Evolutionary conservation across 2,329 filamentous ascomycete species (phyloP).

Genomic region (Colletotrichum trifolii): DNA sequence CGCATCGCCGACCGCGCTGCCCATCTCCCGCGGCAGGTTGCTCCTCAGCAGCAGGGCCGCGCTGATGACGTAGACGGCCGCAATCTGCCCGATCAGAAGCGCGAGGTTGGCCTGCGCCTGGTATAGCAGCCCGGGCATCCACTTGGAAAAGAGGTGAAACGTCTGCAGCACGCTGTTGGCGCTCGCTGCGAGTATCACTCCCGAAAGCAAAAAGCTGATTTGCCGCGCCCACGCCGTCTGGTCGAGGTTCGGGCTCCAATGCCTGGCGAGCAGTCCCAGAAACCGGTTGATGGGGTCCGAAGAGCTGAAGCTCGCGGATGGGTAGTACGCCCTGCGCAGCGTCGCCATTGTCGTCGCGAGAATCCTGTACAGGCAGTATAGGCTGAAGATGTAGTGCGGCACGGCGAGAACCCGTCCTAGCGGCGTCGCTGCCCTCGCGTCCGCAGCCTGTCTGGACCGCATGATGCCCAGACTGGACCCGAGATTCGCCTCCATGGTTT

Average conservation of each 20-base stretch:
- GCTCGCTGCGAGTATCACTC: conserved; percentile 83
- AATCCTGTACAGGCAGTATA: conserved; percentile 89
- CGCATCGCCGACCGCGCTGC: conserved; percentile 80
- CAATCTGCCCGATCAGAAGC: conserved; percentile 82
- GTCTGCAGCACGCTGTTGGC: conserved; percentile 89
- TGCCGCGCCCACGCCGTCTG: conserved; percentile 85
- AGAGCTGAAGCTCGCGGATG: conserved; percentile 65
- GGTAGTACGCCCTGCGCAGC: conserved; percentile 67
- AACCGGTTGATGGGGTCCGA: conserved; percentile 88
- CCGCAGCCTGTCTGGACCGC: conserved; percentile 70
- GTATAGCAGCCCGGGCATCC: conserved; percentile 76
- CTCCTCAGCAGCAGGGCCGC: conserved; percentile 81
- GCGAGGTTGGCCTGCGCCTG: conserved; percentile 83
- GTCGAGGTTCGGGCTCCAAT: conserved; percentile 86
- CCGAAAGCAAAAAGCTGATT: conserved; percentile 85
- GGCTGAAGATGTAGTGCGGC: conserved; percentile 75
- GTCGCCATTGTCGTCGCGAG: conserved; percentile 76
- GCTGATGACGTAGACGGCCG: conserved; percentile 86
- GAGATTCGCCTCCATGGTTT: conserved; percentile 81
- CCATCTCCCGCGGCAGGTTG: conserved; percentile 81
- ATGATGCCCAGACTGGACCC: conserved; percentile 73
- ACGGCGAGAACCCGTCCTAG: conserved; percentile 72
- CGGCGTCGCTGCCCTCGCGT: conserved; percentile 74
- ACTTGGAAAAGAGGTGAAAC: conserved; percentile 81
- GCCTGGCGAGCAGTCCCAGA: conserved; percentile 81